Percentiles rank a stretch among this genome's conserved stretches.
phyloP scores from a whole-genome alignment of 768 basidiomycete genomes.

The Trametopsis cervina region DNA sequence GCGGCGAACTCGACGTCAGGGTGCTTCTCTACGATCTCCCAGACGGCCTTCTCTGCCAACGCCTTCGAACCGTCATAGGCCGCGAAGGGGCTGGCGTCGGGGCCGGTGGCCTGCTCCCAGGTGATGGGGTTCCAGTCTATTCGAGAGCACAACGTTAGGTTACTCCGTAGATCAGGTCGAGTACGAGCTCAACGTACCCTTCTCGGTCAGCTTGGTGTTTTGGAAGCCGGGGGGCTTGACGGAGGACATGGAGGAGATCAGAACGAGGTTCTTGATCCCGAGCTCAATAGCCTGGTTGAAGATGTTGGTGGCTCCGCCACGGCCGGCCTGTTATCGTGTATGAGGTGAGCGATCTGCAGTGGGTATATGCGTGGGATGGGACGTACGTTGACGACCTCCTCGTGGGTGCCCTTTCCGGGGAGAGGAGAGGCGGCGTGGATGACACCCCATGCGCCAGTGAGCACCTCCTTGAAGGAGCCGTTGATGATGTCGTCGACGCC shows the following conservation, averaged over 20 bases:
- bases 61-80: slow-evolving; percentile 11
- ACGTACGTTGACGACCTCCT: slow-evolving; percentile 27
- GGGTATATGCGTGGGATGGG: no score
- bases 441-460: slow-evolving; percentile 17
- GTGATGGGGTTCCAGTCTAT: slow-evolving; percentile 19
- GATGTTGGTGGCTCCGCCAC: neutral
- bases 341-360: no score
- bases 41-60: slow-evolving; percentile 28
- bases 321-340: neutral
- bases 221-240: neutral
- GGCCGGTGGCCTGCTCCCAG: slow-evolving; percentile 14
- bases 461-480: slow-evolving; percentile 17
- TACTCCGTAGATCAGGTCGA: neutral
- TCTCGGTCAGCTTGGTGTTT: neutral
- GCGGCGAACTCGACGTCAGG: slow-evolving; percentile 19
- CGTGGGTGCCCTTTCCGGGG: slow-evolving; percentile 8
- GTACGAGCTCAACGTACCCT: neutral
- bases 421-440: slow-evolving; percentile 11
- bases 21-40: slow-evolving; percentile 21
- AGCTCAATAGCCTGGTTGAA: neutral
- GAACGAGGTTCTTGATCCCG: neutral
- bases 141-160: neutral
- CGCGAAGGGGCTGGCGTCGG: slow-evolving; percentile 5
- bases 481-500: slow-evolving; percentile 16
- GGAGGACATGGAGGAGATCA: neutral